phyloP scores from a whole-genome alignment of 805 yeast genomes.

The Hanseniaspora pseudoguilliermondii region DNA sequence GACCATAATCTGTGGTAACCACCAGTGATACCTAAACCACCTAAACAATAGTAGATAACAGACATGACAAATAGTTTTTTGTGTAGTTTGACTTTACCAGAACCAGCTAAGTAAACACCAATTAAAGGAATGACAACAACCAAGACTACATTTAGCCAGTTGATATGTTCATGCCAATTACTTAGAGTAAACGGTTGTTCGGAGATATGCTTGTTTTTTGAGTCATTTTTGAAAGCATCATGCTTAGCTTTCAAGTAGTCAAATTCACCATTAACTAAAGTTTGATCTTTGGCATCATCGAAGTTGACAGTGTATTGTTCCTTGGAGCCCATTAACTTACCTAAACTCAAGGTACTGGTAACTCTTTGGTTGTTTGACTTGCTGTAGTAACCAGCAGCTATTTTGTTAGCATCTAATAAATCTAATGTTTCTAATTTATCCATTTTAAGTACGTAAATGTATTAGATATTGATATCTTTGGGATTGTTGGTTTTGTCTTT shows the following conservation, averaged over 20 bases:
- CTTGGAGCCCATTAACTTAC: conserved; percentile 70
- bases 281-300: conserved; percentile 24
- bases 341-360: conserved; percentile 71
- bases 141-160: conserved; percentile 62
- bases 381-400: conserved; percentile 50
- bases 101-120: conserved; percentile 37
- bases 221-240: conserved; percentile 28
- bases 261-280: conserved; percentile 34
- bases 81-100: conserved; percentile 35
- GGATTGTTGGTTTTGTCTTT: not conserved
- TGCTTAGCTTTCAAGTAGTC: conserved; percentile 13
- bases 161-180: conserved; percentile 64
- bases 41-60: conserved; percentile 39
- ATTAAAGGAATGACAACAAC: conserved; percentile 47
- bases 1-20: conserved; percentile 76
- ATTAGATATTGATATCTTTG: not conserved
- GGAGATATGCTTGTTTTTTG: conserved; percentile 42
- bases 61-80: conserved; percentile 37
- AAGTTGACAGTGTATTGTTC: conserved; percentile 56
- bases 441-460: not conserved
- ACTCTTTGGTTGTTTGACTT: conserved; percentile 49
- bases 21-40: conserved; percentile 69
- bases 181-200: conserved; percentile 65
- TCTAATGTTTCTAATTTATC: conserved; percentile 32
- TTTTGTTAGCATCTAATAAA: conserved; percentile 56